Evolutionary conservation across 1,284 basidiomycete species (phyloP).

Genomic region (Papiliotrema nemorosa): DNA sequence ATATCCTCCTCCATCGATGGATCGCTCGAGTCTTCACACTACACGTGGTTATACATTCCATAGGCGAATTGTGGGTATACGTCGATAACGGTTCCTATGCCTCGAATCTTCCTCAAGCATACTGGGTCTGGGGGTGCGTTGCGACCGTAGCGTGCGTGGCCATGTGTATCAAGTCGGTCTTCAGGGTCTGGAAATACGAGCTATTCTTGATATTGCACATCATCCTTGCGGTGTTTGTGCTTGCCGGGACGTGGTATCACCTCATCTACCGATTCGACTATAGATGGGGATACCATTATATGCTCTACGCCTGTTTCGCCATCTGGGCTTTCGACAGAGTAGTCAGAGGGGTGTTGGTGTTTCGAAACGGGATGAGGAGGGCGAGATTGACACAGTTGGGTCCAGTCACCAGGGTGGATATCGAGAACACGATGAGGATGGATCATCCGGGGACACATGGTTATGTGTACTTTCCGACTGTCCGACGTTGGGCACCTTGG

Average conservation of each 20-base stretch:
- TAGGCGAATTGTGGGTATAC: constrained; percentile 11
- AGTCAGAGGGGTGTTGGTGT: constrained; percentile 4
- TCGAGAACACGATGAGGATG: constrained; percentile 4
- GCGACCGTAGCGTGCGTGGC: constrained; percentile 11
- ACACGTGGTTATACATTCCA: constrained; percentile 31
- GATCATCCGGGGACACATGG: constrained; percentile 2
- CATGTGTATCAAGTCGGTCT: constrained; percentile 3
- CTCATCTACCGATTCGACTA: constrained; percentile 30
- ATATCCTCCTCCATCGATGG: constrained; percentile 44
- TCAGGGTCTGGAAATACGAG: constrained; percentile 26
- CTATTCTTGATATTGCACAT: constrained; percentile 36
- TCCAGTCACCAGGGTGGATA: constrained; percentile 8
- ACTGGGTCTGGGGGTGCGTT: constrained; percentile 36
- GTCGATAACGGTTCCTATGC: constrained; percentile 7
- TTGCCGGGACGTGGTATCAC: constrained; percentile 31
- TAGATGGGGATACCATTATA: constrained; percentile 14
- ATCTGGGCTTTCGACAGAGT: constrained; percentile 20
- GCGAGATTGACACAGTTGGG: constrained; percentile 7
- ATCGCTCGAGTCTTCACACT: constrained; percentile 31
- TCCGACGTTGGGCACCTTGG: constrained; percentile 9
- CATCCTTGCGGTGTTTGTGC: constrained; percentile 28
- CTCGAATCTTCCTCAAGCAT: constrained; percentile 5
- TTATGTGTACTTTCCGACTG: constrained; percentile 10
- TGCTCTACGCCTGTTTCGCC: constrained; percentile 11
- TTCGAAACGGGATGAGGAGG: constrained; percentile 2